Evolutionary conservation across 257 asterid genomes (phyloP), one percentile per base, ranked within the genome.

Genomic region (Solanum neorickii): DNA sequence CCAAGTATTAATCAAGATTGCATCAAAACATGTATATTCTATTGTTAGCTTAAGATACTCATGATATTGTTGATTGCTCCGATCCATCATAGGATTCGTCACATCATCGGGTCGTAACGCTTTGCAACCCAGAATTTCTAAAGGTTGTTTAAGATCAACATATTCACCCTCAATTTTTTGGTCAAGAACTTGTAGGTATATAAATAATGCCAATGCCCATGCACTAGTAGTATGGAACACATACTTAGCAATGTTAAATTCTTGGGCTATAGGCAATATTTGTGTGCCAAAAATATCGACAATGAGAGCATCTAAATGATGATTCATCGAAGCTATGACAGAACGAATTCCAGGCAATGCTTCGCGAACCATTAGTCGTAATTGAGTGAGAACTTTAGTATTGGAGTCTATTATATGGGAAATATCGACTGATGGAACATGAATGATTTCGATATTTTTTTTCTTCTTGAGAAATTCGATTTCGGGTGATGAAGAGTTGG

Each of bases 101-200:
- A 73, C 20, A 12, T 89, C 83, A 47, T 85, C 87, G 2, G 87
- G 85, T 82, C 21, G 80, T 9, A 87, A 20, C 6, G 86, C 72
- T 46, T 82, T 87, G 21, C 88, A 89, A 12, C 91, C 87, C 1
- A 88, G 86, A 35, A 89, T 86, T 37, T 39, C 56, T 62, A 89
- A 21, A 6, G 86, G 87, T 68, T 85, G 86, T 33, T 46, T 20
- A 25, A 72, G 88, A 46, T 86, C 89, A 46, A 89, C 62, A n/a
- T 66, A 89, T 15, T 83, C 59, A 1, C 90, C 88, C 7, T 82
- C 73, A 7, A 86, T 66, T 65, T 82, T 76, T 9, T 83, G 59
- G n/a, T 89, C 90, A 41, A 87, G 70, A 65, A 86, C 87, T 12
- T 29, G 83, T 12, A 27, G 49, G 16, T 87, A 82, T 70, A 80